Evolutionary conservation across 441 rosid genomes (phyloP), one percentile per base, ranked within the genome.

Genomic region (Syzygium syzygioides): DNA sequence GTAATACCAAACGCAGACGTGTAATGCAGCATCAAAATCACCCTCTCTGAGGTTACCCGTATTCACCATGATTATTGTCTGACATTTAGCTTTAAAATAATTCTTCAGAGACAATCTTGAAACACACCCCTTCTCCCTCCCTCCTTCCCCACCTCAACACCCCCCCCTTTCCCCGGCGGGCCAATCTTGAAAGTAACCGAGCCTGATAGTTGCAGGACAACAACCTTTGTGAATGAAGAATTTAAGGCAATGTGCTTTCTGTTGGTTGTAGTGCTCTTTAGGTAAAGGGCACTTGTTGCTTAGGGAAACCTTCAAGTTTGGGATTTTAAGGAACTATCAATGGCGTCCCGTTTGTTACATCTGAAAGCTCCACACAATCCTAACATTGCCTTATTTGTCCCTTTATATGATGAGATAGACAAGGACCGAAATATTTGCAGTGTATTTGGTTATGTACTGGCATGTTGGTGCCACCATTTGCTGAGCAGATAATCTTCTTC

Each of bases 201-300:
- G n/a, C 83, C 83, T 37, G 83, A 37, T 20, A 20, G n/a, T 71
- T 71, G 83, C 83, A 71, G 83, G 83, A 71, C 83, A 71, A 37
- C 83, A 71, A 37, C 83, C 83, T 71, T 71, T 71, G 83, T 37
- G 52, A 12, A 71, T 37, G 83, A 23, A 37, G 83, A 37, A 37
- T 71, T 37, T 71, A 37, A 71, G 83, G 83, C 83, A 71, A 71
- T 25, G 52, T 71, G 83, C 83, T 59, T 88, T 87, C 23, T 20
- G 91, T 86, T 86, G 86, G 90, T 90, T 85, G 79, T 13, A 23
- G 87, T 26, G 87, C 89, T 93, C 59, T 91, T 93, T 93, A 93
- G 96, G 96, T 93, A 86, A 89, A 68, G 34, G 56, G 95, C 89
- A 79, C 71, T 87, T 94, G 96, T 94, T 94, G 95, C 96, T 93